These are phyloP conservation scores for Trematosphaeria pertusa DNA, from an alignment of 2,329 filamentous ascomycete genomes.

Conservation along the genomic window DNA sequence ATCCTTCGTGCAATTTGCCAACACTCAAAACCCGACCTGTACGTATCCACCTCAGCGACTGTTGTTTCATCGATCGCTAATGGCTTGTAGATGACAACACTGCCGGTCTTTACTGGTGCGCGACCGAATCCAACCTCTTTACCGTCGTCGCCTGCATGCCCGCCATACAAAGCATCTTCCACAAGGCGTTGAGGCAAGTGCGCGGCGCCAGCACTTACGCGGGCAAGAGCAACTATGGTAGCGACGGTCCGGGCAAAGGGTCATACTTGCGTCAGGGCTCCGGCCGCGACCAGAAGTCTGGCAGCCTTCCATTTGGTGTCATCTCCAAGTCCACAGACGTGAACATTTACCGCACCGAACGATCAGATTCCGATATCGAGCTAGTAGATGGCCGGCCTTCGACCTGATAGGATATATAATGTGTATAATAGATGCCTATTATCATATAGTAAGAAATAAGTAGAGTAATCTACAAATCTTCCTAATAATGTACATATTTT, in stretches of 20 bases:
- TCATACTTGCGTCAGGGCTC: conserved; percentile 24
- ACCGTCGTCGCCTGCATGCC: conserved; percentile 38
- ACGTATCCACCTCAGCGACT: conserved; percentile 8
- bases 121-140: conserved; percentile 35
- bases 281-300: conserved; percentile 16
- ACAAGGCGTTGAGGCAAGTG: conserved; percentile 17
- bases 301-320: conserved; percentile 22
- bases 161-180: conserved; percentile 29
- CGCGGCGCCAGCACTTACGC: conserved; percentile 17
- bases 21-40: conserved; percentile 32
- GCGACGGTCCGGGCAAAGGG: conserved; percentile 20
- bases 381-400: conserved; percentile 14
- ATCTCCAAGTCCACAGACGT: conserved; percentile 33
- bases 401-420: conserved; percentile 2
- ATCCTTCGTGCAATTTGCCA: conserved; percentile 27
- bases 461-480: no score
- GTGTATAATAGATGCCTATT: neutral
- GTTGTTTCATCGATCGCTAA: neutral
- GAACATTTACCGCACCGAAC: conserved; percentile 23
- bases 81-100: conserved; percentile 30
- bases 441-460: no score
- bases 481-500: no score
- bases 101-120: conserved; percentile 33
- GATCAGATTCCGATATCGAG: conserved; percentile 29
- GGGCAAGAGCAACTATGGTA: conserved; percentile 20